Evolutionary conservation across 2,329 filamentous ascomycete species (phyloP), one percentile per base, ranked within the genome.

Genomic region (Colletotrichum karsti): DNA sequence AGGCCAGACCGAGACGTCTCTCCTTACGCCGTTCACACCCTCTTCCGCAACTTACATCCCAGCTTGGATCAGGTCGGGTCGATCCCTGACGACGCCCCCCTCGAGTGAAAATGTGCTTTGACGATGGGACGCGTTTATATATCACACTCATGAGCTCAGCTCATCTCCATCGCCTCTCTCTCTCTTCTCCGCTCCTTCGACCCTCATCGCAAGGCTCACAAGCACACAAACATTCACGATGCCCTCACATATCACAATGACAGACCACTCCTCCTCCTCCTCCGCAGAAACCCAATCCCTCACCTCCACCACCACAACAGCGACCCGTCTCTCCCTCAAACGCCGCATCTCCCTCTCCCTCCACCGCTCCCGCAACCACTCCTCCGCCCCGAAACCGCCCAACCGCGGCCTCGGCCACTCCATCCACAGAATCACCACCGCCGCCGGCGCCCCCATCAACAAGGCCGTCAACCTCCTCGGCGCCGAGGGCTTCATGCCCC

Each of bases 401-500:
- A 37, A 46, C 37, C 48, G 50, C 6, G 62, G 66, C 66, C 78
- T 77, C 20, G 87, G 90, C 73, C 83, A 84, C 51, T 86, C 88
- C 67, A 91, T 92, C 75, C 90, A 92, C 79, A 89, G 88, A 74
- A 82, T 87, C 66, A 84, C 89, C 64, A 90, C 92, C 79, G 91
- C 90, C 73, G 83, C 91, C 28, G 90, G 89, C 9, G 84, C 85
- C 13, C 90, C 91, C 5, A 85, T 93, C 66, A 93, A 93, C 76
- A 88, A 85, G 64, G 80, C 92, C 18, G 90, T 89, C 57, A 91
- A 93, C 77, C 87, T 88, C 71, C 79, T 94, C 44, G 91, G 91
- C 68, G 87, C 89, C 26, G 92, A 94, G 76, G 90, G 91, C 12
- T 93, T 93, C 76, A 93, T 91, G 92, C 92, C 92, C 3, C 92